Evolutionary conservation across 2,329 filamentous ascomycete genomes (phyloP), one percentile per base, ranked within the genome.

Genomic region (Penicillium glabrum): DNA sequence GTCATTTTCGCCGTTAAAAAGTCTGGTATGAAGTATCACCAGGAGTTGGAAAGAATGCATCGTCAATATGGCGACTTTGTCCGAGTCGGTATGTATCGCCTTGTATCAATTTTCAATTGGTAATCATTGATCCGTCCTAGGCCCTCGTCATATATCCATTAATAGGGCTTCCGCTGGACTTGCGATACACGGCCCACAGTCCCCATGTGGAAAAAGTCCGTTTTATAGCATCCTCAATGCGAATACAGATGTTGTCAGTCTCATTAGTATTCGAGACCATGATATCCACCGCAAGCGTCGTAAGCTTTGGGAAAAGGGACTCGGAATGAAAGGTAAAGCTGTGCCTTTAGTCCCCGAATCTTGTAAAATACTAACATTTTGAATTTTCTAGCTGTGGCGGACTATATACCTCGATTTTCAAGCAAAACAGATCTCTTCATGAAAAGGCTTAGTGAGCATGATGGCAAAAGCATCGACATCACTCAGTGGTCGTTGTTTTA

Each of bases 51-150:
- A 2, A 62, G 61, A 35, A 49, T 74, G 59, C 73, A 74, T 55
- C 52, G 55, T 0, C 54, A 66, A 29, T 73, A 74, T 57, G 72
- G 73, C 5, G 70, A 74, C 46, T 70, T 74, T 54, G 68, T 76
- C 9, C 66, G 72, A 23, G 70, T 65, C 9, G 72, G 47, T 41
- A 49, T 7, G 31, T 21, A 27, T 37, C 9, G n/a, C n/a, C 23
- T 7, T 41, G 7, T 19, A n/a, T 8, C 13, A 16, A 9, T 16
- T 2, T 11, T 14, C 4, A 26, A 1, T 3, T 14, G 23, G 9
- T 27, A 26, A n/a, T 21, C 19, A 21, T 3, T n/a, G 5, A 21
- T 27, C 23, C 27, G 26, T 23, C 13, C n/a, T 11, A 49, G 47
- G 72, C 62, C 63, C 63, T 14, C 57, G 61, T 3, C 60, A 64